Evolutionary conservation across 208 protist genomes (phyloP).

Genomic region (Leptomonas pyrrhocoris): DNA sequence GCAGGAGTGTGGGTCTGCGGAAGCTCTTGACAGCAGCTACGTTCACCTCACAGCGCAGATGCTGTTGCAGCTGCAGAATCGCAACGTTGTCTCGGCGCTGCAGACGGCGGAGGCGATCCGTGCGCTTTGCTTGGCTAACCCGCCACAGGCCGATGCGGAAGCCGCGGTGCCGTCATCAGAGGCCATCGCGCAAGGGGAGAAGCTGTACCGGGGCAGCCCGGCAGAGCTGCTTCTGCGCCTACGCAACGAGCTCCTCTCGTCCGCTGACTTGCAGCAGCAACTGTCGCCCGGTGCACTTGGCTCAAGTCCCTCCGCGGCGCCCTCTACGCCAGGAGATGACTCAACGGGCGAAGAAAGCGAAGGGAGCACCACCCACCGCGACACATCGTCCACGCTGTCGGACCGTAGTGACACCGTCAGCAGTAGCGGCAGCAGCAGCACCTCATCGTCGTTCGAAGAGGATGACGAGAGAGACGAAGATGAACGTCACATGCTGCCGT

Average conservation of each 20-base stretch:
- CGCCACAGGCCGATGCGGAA: background rate
- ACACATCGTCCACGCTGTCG: too few relatives aligned
- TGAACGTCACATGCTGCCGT: background rate
- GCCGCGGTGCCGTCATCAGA: background rate
- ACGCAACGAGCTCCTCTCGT: background rate
- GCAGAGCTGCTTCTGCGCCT: constrained; percentile 17
- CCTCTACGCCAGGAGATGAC: background rate
- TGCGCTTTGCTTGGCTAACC: background rate
- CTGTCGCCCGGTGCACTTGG: background rate
- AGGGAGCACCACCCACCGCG: background rate
- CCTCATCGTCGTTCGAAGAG: background rate
- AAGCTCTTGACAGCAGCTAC: constrained; percentile 18
- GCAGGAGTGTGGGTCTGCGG: background rate
- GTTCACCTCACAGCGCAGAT: constrained; percentile 25
- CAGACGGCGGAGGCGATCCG: constrained; percentile 18
- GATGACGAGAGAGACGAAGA: background rate
- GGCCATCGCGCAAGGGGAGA: background rate
- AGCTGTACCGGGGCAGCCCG: constrained; percentile 17
- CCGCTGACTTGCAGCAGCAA: background rate
- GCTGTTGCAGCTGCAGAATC: constrained; percentile 22
- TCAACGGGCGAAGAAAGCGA: background rate
- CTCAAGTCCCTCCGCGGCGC: background rate
- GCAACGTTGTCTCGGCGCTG: constrained; percentile 7
- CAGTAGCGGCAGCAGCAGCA: background rate
- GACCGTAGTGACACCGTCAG: background rate